A percentile compares a stretch with the other conserved stretches of the same genome.
Evolutionary conservation across 148 eudicot species (phyloP).

Genomic region (Chenopodium berlandieri): DNA sequence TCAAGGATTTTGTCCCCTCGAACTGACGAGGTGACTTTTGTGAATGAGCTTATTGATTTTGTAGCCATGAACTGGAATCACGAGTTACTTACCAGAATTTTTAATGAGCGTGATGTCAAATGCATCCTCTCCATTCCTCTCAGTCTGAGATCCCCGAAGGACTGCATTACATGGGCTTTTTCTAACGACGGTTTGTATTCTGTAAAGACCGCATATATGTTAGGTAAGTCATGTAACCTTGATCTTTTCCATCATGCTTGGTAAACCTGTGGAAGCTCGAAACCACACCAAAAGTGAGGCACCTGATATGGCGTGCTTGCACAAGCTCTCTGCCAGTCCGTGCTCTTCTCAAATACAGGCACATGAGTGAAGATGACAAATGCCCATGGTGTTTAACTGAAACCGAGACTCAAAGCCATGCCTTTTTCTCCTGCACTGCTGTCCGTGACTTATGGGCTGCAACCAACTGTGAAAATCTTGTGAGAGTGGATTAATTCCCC

Average conservation of each 20-base stretch:
- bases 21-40: too few relatives aligned
- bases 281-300: not conserved
- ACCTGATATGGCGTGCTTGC: not conserved
- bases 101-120: not conserved
- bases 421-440: too few relatives aligned
- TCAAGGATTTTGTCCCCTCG: too few relatives aligned
- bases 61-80: not conserved
- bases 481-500: too few relatives aligned
- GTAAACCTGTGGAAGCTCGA: not conserved
- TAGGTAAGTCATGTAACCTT: not conserved
- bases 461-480: too few relatives aligned
- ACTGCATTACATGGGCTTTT: not conserved
- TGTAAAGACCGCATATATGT: not conserved
- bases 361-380: not conserved
- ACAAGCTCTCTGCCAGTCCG: not conserved
- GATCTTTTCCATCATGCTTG: not conserved
- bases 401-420: too few relatives aligned
- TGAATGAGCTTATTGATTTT: not conserved
- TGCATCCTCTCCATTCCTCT: not conserved
- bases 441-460: too few relatives aligned
- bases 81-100: not conserved
- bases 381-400: not conserved
- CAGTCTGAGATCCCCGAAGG: rapidly evolving
- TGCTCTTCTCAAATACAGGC: not conserved
- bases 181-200: not conserved